These are phyloP conservation scores for Kwoniella botswanensis DNA, from an alignment of 768 basidiomycete species.

Conservation along the genomic window DNA sequence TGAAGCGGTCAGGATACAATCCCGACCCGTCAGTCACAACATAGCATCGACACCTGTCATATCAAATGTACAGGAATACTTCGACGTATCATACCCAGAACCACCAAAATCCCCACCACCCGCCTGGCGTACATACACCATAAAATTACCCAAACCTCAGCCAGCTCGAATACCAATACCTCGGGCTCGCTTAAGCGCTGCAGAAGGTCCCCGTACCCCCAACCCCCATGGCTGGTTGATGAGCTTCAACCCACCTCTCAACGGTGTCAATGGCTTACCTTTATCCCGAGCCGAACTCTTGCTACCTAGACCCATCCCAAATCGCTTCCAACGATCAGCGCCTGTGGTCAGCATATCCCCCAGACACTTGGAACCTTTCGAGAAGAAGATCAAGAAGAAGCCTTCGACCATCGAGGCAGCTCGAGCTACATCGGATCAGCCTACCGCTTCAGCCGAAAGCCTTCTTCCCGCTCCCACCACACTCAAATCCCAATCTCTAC, in stretches of 20 bases:
- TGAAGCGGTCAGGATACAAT: conserved; percentile 8
- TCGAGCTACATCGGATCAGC: background rate
- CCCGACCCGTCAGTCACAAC: background rate
- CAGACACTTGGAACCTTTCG: conserved; percentile 39
- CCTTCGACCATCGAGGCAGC: background rate
- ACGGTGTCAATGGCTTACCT: conserved; percentile 39
- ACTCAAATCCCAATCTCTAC: conserved; percentile 25
- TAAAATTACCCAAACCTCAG: conserved; percentile 47
- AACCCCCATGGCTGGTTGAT: conserved; percentile 39
- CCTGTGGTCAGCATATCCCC: conserved; percentile 49
- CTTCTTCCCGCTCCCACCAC: conserved; percentile 5
- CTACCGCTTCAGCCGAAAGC: conserved; percentile 9
- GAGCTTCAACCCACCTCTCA: conserved; percentile 52
- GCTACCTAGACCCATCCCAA: conserved; percentile 33
- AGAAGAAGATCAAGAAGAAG: conserved; percentile 45
- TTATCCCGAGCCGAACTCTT: conserved; percentile 55
- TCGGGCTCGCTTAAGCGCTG: conserved; percentile 16
- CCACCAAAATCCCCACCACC: conserved; percentile 56
- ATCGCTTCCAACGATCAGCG: conserved; percentile 30
- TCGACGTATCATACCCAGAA: conserved; percentile 47
- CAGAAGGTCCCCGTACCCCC: conserved; percentile 25
- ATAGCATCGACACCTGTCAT: background rate
- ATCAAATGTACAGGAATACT: conserved; percentile 28
- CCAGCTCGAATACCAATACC: conserved; percentile 24
- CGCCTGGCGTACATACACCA: conserved; percentile 56